These are phyloP conservation scores for Xylaria sp. DNA, from an alignment of 2,329 filamentous ascomycete genomes.

Conservation along the genomic window DNA sequence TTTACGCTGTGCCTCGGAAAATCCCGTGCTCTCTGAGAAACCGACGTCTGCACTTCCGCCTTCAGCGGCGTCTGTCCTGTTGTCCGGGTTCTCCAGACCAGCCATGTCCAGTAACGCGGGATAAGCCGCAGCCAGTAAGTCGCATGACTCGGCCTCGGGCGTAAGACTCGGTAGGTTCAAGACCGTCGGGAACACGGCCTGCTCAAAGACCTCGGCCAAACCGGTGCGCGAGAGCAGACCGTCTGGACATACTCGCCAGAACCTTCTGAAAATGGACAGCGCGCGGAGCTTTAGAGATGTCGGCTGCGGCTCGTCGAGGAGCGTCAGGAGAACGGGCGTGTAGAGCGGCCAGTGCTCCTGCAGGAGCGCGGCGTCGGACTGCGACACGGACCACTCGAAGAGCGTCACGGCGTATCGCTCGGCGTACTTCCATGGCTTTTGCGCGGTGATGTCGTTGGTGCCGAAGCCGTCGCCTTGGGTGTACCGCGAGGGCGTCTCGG, in stretches of 20 bases:
- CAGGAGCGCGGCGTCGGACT: constrained; percentile 55
- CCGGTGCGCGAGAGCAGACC: constrained; percentile 65
- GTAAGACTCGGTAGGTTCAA: constrained; percentile 79
- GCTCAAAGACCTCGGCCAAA: constrained; percentile 70
- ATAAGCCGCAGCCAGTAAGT: constrained; percentile 69
- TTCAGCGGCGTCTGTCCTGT: neutral
- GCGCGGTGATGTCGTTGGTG: constrained; percentile 47
- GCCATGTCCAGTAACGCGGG: constrained; percentile 67
- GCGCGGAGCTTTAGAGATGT: constrained; percentile 59
- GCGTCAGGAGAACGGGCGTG: constrained; percentile 70
- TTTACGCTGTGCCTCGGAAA: constrained; percentile 37
- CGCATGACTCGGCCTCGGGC: constrained; percentile 70
- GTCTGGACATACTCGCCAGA: constrained; percentile 61
- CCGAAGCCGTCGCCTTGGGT: constrained; percentile 40
- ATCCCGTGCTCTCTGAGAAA: constrained; percentile 3
- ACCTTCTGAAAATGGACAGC: constrained; percentile 56
- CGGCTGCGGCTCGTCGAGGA: constrained; percentile 66
- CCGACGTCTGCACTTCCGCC: neutral
- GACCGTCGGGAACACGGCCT: constrained; percentile 74
- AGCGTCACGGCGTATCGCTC: constrained; percentile 58
- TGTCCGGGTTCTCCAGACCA: constrained; percentile 38
- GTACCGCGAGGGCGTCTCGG: constrained; percentile 46
- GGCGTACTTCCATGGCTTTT: constrained; percentile 67
- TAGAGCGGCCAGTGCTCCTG: constrained; percentile 69
- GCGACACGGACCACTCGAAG: constrained; percentile 64